Evolutionary conservation across 306 rosid species (phyloP).

Genomic region (Medicago ruthenica): DNA sequence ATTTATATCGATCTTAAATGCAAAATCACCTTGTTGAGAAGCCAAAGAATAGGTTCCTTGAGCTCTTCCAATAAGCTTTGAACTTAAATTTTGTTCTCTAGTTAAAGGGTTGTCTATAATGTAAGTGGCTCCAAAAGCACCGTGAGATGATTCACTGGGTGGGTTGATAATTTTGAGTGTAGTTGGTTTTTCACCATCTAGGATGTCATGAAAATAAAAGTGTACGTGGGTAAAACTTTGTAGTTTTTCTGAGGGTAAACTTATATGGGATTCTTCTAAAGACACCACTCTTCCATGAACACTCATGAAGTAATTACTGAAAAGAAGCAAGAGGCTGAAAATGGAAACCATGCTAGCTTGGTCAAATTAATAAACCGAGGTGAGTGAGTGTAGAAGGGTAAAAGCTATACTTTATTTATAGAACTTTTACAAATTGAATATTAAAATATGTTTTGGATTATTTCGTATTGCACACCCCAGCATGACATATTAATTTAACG

Average conservation of each 20-base stretch:
- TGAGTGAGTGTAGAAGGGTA: not conserved
- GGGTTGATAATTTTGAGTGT: constrained; percentile 30
- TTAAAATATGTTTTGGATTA: not conserved
- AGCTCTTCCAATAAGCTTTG: constrained; percentile 51
- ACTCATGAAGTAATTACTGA: not conserved
- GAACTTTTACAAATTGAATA: not conserved
- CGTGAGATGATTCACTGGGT: constrained; percentile 15
- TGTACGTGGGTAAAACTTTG: constrained; percentile 45
- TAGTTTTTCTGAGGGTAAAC: not conserved
- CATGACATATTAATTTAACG: no score
- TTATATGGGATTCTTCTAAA: constrained; percentile 13
- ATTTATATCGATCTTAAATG: constrained; percentile 46
- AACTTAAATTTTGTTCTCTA: constrained; percentile 30
- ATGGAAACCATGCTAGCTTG: constrained; percentile 18
- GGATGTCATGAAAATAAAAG: constrained; percentile 59
- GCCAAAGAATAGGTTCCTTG: constrained; percentile 53
- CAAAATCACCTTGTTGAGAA: constrained; percentile 49
- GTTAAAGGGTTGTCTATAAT: constrained; percentile 48
- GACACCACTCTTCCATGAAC: constrained; percentile 13
- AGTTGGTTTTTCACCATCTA: constrained; percentile 24
- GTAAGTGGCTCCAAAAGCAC: constrained; percentile 39
- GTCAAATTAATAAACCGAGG: not conserved
- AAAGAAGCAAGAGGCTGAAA: not conserved
- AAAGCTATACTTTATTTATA: constrained; percentile 12
- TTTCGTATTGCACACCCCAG: no score